A percentile compares a stretch with the other conserved stretches of the same genome.
These are phyloP conservation scores for Xylariomycetidae sp. DNA, from an alignment of 2,329 filamentous ascomycete species.

Conservation along the genomic window DNA sequence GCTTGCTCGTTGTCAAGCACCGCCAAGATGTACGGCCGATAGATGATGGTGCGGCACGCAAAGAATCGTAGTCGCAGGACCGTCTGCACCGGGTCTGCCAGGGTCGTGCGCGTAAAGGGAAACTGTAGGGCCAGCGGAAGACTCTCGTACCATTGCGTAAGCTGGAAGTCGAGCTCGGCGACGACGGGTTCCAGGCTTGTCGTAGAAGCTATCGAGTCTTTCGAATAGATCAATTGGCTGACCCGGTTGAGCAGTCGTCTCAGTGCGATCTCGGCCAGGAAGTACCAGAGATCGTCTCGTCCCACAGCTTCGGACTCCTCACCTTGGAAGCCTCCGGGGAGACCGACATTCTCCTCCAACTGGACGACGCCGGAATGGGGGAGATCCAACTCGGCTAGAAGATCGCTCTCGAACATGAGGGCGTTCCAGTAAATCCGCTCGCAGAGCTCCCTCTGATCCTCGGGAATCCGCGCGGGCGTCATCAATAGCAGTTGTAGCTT, in stretches of 20 bases:
- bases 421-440: constrained; percentile 83
- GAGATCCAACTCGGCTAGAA: constrained; percentile 72
- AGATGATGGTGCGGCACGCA: constrained; percentile 81
- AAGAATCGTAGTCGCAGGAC: constrained; percentile 76
- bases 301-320: constrained; percentile 58
- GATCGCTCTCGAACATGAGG: constrained; percentile 72
- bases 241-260: constrained; percentile 71
- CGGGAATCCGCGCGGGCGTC: constrained; percentile 63
- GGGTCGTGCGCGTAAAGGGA: constrained; percentile 59
- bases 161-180: constrained; percentile 73
- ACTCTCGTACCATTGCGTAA: constrained; percentile 80
- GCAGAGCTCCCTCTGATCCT: constrained; percentile 64
- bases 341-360: constrained; percentile 72
- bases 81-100: constrained; percentile 71
- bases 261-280: constrained; percentile 75
- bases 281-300: constrained; percentile 79
- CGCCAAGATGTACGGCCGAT: constrained; percentile 74
- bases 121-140: constrained; percentile 71
- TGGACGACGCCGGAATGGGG: constrained; percentile 79
- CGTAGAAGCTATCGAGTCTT: constrained; percentile 64
- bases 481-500: constrained; percentile 75
- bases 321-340: constrained; percentile 74
- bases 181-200: constrained; percentile 71
- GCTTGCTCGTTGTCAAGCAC: constrained; percentile 73
- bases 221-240: constrained; percentile 73